Evolutionary conservation across 2,329 filamentous ascomycete genomes (phyloP), one percentile per base, ranked within the genome.

Genomic region (Phyllosticta capitalensis): DNA sequence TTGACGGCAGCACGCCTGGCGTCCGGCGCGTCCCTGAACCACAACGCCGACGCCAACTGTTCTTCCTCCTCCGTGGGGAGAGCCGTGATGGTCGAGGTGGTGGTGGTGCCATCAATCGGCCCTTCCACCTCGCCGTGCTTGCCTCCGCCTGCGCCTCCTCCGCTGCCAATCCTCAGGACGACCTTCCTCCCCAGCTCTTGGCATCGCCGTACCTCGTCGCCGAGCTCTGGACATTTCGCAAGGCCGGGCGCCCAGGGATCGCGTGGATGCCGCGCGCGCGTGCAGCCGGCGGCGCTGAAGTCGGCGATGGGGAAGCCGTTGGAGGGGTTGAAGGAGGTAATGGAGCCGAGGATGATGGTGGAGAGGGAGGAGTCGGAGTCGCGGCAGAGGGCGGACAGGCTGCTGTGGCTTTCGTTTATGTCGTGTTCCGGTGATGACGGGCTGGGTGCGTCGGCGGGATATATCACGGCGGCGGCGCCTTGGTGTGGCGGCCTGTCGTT

Each of bases 291-390:
- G 28, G 5, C 5, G 54, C 49, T 30, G 54, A 60, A 60, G 49
- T 60, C 49, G 58, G 56, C 49, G n/a, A 56, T 3, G 9, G 58
- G 58, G n/a, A 56, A 56, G 19, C 58, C 58, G 28, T 56, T 56
- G 49, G 54, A 49, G 49, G 19, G 28, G 21, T 22, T 53, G 49
- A 60, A 60, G 49, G 48, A 14, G n/a, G 21, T 26, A 5, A 60
- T 54, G 50, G 52, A 22, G 58, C 58, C 53, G 26, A 60, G 21
- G 33, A 60, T 52, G 21, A 60, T 30, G 17, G 58, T 60, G 6
- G 30, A 21, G n/a, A 53, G 45, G 21, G 49, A 9, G 21, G 50
- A 22, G 21, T 60, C 54, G 7, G 50, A 22, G 21, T 60, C 54
- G 10, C 17, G 48, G 38, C 58, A 60, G 17, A 60, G 54, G 10